Base-by-base conservation (phyloP, 2,329 filamentous ascomycete genomes). In the Phaeosphaeriaceae sp. region DNA sequence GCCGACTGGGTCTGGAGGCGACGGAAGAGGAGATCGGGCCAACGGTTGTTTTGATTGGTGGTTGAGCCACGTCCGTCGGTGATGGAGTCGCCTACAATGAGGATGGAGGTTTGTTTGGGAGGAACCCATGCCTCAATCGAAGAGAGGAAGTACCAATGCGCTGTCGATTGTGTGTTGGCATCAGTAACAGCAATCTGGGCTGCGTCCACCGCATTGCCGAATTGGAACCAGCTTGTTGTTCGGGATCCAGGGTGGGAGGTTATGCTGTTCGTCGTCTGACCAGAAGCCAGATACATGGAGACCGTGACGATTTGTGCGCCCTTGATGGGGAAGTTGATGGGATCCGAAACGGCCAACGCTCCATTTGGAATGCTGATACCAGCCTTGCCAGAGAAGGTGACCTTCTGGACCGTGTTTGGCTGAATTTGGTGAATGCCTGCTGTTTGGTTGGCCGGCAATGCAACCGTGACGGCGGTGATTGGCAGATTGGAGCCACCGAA, bases 161-260 rank as follows among this genome's bases (percentile, higher is more conserved):
- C 79, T 6, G 75, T 71, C n/a, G 70, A 76, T 48, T 78, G 69
- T 0, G 75, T 75, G 23, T 61, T 69, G 0, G 73, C 23, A 32
- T 76, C 73, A 1, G 74, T 78, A 23, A 80, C 78, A 0, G 79
- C 76, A 13, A 89, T 70, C 21, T 83, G 80, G 0, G 78, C 71
- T 0, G 80, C 80, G 10, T 78, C 75, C 0, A 86, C 81, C 19
- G 82, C 79, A 66, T 91, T 85, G 2, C 89, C 88, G 10, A 77
- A 73, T 58, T 65, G 35, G 10, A 59, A 84, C 81, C 83, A 90
- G 6, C 83, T 86, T 0, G 84, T 88, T 0, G 88, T 89, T 9
- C 88, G 82, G 64, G 86, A 89, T 7, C 88, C 88, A 0, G 89
- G 88, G 58, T 91, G 89, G 0, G 83, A 84, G 0, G 88, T 91